A percentile compares a stretch with the other conserved stretches of the same genome.
Evolutionary conservation across 2,329 filamentous ascomycete species (phyloP).

Genomic region (Zymoseptoria tritici): DNA sequence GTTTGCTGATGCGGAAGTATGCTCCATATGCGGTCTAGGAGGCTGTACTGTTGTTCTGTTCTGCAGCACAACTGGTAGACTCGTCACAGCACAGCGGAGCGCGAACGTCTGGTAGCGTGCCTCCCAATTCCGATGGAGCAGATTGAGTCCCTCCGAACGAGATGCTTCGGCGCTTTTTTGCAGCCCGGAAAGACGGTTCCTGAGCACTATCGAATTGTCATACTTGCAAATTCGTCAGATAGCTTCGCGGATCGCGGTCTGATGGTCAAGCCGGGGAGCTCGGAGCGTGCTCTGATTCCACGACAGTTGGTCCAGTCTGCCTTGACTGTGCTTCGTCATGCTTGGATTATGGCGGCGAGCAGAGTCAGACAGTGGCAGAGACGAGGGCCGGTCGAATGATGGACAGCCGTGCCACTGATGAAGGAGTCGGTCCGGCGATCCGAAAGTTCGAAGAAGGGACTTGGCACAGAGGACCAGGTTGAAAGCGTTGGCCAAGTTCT

Average conservation of each 20-base stretch:
- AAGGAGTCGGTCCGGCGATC: not conserved
- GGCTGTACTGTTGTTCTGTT: not conserved
- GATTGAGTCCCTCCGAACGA: not conserved
- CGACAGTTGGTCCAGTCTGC: too few species aligned
- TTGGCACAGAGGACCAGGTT: not conserved
- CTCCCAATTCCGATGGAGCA: not conserved
- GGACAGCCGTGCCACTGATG: not conserved
- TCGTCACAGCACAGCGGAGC: not conserved
- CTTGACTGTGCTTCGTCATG: too few species aligned
- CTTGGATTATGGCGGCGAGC: too few species aligned
- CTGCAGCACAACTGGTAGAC: not conserved
- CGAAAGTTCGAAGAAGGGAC: not conserved
- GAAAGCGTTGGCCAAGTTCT: not conserved
- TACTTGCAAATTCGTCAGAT: too few species aligned
- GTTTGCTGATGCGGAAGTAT: constrained; percentile 34
- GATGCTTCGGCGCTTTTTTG: not conserved
- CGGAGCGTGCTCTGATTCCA: too few species aligned
- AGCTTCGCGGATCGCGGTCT: too few species aligned
- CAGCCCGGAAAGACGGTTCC: not conserved
- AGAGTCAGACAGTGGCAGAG: too few species aligned
- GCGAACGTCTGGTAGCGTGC: not conserved
- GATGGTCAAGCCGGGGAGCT: too few species aligned
- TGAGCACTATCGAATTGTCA: not conserved
- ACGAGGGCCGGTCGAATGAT: too few species aligned
- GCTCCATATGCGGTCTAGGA: not conserved